Base-by-base conservation (phyloP, 352 stramenopile species). In the Phytophthora pluvialis region DNA sequence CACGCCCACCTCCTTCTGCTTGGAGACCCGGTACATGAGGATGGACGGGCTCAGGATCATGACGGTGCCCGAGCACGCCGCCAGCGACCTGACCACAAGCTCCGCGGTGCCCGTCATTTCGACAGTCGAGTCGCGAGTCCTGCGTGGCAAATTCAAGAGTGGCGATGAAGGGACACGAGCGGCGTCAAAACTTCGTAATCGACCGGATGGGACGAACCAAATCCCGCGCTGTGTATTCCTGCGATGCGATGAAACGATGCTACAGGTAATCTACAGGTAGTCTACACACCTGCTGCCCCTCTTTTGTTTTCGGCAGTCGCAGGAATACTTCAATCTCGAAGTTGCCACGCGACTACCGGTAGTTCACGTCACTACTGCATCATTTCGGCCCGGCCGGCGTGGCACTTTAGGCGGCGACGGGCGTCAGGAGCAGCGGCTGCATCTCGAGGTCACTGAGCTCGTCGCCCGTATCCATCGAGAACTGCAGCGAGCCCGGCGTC, bases 1-100 rank as follows among this genome's bases (percentile, higher is more conserved):
- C 50, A 72, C 66, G 5, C 75, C 78, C 4, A 73, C 74, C 31
- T 75, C 42, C 38, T 78, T 67, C 50, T 74, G 63, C 53, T 80
- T 72, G 45, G 61, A 60, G 42, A 78, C 62, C 0, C 57, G 65
- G 11, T 60, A 63, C 32, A 87, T 77, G 1, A 73, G 49, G 21
- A 73, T 64, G 43, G 77, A 72, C n/a, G 76, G 78, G 16, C 75
- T 87, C 25, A 79, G 48, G 54, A 83, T 70, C 73, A 84, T 85
- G 31, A 71, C 46, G 0, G 49, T 69, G 31, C 71, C 64, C 4
- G 68, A 70, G 50, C 63, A 75, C 31, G 74, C 69, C 7, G 74
- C 64, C 32, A 82, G 43, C 9, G 62, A 61, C 38, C 70, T 61
- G 49, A 80, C 54, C 49, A 80, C 67, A 29, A 71, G 21, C 29